A percentile compares a stretch with the other conserved stretches of the same genome.
phyloP scores from a whole-genome alignment of 2,329 filamentous ascomycete species.

The Ophiostoma perfectum region DNA sequence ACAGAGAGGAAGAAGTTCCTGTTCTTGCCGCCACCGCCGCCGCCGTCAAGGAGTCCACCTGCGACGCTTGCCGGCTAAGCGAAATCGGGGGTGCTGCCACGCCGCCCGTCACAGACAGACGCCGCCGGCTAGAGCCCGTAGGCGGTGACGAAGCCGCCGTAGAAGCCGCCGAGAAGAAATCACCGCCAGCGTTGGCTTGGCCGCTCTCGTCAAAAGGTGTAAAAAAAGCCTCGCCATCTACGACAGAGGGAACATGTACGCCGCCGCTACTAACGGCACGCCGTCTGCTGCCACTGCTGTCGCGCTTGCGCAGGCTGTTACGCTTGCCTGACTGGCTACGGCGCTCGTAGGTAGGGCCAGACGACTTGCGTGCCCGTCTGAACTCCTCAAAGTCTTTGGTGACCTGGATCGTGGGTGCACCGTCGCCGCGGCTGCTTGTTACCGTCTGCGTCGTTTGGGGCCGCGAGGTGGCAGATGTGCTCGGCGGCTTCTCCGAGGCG shows the following conservation, averaged over 20 bases:
- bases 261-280: constrained; percentile 43
- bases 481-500: constrained; percentile 33
- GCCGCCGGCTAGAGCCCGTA: constrained; percentile 37
- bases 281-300: constrained; percentile 45
- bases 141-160: constrained; percentile 40
- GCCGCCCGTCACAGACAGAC: constrained; percentile 27
- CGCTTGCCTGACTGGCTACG: constrained; percentile 46
- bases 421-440: constrained; percentile 31
- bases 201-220: constrained; percentile 41
- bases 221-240: constrained; percentile 49
- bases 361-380: constrained; percentile 35
- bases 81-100: constrained; percentile 33
- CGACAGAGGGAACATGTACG: constrained; percentile 29
- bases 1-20: constrained; percentile 24
- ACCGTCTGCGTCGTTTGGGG: constrained; percentile 44
- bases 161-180: constrained; percentile 43
- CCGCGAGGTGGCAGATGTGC: constrained; percentile 30
- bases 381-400: constrained; percentile 54
- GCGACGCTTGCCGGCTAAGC: constrained; percentile 40
- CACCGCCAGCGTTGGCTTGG: constrained; percentile 29
- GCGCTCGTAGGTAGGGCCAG: constrained; percentile 29
- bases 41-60: constrained; percentile 44
- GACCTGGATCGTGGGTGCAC: constrained; percentile 68
- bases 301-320: constrained; percentile 50
- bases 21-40: background rate